A percentile compares a stretch with the other conserved stretches of the same genome.
Evolutionary conservation across 2,329 filamentous ascomycete genomes (phyloP).

Genomic region (Cladosporium halotolerans): DNA sequence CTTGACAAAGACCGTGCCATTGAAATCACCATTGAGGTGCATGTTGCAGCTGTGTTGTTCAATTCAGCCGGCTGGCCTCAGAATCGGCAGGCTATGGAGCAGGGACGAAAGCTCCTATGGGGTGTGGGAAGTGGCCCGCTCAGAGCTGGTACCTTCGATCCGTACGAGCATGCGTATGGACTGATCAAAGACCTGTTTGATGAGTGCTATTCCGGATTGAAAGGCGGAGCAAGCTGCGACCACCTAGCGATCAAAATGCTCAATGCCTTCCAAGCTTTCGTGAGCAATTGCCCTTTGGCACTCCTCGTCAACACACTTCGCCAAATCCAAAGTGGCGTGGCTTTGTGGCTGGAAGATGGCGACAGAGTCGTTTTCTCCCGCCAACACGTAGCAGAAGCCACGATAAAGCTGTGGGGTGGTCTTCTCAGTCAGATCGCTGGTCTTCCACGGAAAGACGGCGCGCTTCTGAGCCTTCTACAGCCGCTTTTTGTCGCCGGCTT

Average conservation of each 20-base stretch:
- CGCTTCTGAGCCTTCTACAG: constrained; percentile 50
- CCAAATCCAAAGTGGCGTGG: constrained; percentile 13
- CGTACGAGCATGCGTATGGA: constrained; percentile 61
- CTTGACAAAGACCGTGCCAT: not conserved
- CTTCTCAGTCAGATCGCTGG: constrained; percentile 28
- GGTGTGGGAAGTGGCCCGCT: constrained; percentile 40
- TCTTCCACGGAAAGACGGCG: constrained; percentile 52
- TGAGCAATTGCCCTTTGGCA: constrained; percentile 39
- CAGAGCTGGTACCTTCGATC: constrained; percentile 42
- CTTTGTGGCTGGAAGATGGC: not conserved
- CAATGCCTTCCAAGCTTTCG: constrained; percentile 39
- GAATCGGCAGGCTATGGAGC: constrained; percentile 58
- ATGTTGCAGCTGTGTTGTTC: not conserved
- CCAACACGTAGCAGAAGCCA: not conserved
- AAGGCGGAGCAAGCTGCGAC: constrained; percentile 22
- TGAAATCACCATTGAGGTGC: constrained; percentile 9
- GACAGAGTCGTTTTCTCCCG: not conserved
- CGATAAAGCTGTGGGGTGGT: not conserved
- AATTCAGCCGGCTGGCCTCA: constrained; percentile 42
- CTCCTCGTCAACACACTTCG: constrained; percentile 28
- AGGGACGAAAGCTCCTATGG: constrained; percentile 61
- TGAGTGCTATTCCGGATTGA: constrained; percentile 45
- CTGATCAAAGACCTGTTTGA: constrained; percentile 50
- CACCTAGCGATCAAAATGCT: constrained; percentile 25
- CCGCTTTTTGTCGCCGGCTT: constrained; percentile 48